phyloP scores from a whole-genome alignment of 768 basidiomycete species.

The Leccinum subgranulosum region DNA sequence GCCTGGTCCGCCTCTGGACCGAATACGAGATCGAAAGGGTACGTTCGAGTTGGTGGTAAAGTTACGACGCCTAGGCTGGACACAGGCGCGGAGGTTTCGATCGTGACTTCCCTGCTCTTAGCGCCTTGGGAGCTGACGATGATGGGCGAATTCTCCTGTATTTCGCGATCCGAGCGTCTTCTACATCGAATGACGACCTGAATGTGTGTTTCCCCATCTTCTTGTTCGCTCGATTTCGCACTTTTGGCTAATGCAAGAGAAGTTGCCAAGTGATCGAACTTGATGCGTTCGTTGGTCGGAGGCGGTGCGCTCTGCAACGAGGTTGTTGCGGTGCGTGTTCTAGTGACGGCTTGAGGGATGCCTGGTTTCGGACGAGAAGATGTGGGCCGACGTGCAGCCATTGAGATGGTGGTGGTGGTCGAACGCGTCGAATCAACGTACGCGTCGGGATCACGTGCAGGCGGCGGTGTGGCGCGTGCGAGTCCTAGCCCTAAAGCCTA shows the following conservation, averaged over 20 bases:
- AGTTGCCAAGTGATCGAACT: slow-evolving; percentile 22
- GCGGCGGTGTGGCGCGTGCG: background rate
- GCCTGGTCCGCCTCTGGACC: slow-evolving; percentile 96
- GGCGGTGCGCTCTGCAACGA: slow-evolving; percentile 29
- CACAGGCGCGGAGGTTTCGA: slow-evolving; percentile 70
- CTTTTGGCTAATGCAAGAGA: slow-evolving; percentile 22
- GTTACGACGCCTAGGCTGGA: slow-evolving; percentile 73
- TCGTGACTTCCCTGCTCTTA: slow-evolving; percentile 70
- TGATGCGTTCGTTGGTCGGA: slow-evolving; percentile 17
- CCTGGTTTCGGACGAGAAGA: slow-evolving; percentile 41
- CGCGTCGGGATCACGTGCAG: slow-evolving; percentile 35
- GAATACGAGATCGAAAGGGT: slow-evolving; percentile 94
- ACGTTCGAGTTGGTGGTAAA: slow-evolving; percentile 77
- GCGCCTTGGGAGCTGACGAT: slow-evolving; percentile 80
- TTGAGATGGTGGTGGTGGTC: slow-evolving; percentile 27
- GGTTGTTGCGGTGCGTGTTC: slow-evolving; percentile 48
- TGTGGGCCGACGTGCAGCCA: slow-evolving; percentile 63
- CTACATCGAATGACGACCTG: slow-evolving; percentile 92
- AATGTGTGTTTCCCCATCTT: slow-evolving; percentile 77
- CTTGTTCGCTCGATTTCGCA: slow-evolving; percentile 27
- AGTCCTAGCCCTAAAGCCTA: background rate
- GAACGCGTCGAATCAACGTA: slow-evolving; percentile 32
- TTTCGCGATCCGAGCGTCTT: slow-evolving; percentile 80
- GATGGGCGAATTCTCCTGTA: slow-evolving; percentile 81
- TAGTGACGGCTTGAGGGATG: slow-evolving; percentile 33